Evolutionary conservation across 441 rosid genomes (phyloP).

Genomic region (Biscutella auriculata): DNA sequence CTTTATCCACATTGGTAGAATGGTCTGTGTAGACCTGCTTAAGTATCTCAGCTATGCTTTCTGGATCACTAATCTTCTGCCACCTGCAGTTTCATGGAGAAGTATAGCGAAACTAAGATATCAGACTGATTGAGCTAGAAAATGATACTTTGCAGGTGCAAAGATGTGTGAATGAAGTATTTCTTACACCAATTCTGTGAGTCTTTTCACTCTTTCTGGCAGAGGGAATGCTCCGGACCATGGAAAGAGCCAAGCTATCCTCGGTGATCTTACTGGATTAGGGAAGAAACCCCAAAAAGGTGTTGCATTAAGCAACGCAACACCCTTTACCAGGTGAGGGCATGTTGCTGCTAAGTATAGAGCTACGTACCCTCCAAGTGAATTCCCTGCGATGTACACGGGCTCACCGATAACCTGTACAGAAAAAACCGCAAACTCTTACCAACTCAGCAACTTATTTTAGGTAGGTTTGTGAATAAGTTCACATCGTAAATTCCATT

Average conservation of each 20-base stretch:
- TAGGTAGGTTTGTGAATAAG: background rate
- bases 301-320: slow-evolving; percentile 81
- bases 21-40: slow-evolving; percentile 87
- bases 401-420: slow-evolving; percentile 81
- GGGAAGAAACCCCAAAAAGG: slow-evolving; percentile 95
- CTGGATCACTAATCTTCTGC: slow-evolving; percentile 83
- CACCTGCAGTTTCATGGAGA: slow-evolving; percentile 37
- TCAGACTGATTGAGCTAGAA: background rate
- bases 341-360: slow-evolving; percentile 69
- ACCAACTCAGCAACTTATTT: slow-evolving; percentile 1
- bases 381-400: slow-evolving; percentile 77
- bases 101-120: background rate
- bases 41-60: slow-evolving; percentile 67
- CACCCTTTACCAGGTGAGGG: slow-evolving; percentile 78
- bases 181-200: slow-evolving; percentile 60
- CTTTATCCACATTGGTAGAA: slow-evolving; percentile 64
- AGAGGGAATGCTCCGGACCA: slow-evolving; percentile 92
- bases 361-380: slow-evolving; percentile 85
- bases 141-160: background rate
- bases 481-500: background rate
- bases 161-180: background rate
- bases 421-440: slow-evolving; percentile 7
- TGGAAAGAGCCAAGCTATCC: slow-evolving; percentile 55
- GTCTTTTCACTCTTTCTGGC: slow-evolving; percentile 57
- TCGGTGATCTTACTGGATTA: slow-evolving; percentile 66